Evolutionary conservation across 129 eudicot genomes (phyloP), one percentile per base, ranked within the genome.

Genomic region (Oenanthe sinensis): DNA sequence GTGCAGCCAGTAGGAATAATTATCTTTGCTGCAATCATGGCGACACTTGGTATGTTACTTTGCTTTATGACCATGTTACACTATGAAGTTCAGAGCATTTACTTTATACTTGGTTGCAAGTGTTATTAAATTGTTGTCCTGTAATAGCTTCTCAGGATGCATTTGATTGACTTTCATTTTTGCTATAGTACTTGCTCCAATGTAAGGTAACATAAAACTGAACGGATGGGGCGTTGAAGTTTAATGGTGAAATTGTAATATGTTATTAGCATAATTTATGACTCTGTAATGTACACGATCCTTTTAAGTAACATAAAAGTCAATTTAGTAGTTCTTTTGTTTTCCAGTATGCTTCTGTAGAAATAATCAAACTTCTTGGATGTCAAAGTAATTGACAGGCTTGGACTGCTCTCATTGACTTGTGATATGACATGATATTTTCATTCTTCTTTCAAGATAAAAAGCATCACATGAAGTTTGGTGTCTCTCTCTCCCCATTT

Each of bases 1-100:
- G 97, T 91, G 45, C 98, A 94, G 75, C 98, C 98, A 24, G 98
- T 94, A 15, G 97, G 98, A 47, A 94, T 94, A 78, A 87, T 94
- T 28, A 79, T 94, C 79, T 94, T 94, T 82, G 96, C 98, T 72
- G 98, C 98, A 77, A 82, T 94, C 12, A 94, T 94, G 98, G 98
- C 98, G 63, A 94, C 98, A 83, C 93, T 94, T 33, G 98, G 98
- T 91, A 86, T 69, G 91, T 87, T 16, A 26, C 37, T 40, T 47
- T 78, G 40, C 33, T 39, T 54, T 13, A 2, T 3, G 48, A 39
- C 46, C 30, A 22, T 28, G n/a, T 20, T 43, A 58, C 37, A 40
- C 4, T 42, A n/a, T 22, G 55, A 33, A 15, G 24, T 39, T 37
- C 17, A 4, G 26, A 9, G 15, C 4, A 8, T 42, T 70, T 16